Percentiles rank a stretch among this genome's conserved stretches.
Conservation (phyloP, 148 eudicot species). For the Chenopodium berlandieri region DNA sequence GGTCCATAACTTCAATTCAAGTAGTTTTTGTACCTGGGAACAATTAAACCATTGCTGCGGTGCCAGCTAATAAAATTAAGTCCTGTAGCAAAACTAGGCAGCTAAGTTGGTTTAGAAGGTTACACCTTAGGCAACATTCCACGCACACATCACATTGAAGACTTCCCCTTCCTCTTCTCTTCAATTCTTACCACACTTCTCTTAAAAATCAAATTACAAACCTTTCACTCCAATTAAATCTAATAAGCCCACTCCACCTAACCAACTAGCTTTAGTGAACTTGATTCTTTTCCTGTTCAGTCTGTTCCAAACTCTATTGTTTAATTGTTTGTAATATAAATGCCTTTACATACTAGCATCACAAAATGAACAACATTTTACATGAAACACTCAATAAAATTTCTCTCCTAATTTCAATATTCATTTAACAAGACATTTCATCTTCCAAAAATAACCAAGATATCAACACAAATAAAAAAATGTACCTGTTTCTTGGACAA, state of each 20-base stretch:
- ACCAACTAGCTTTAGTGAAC: neutral
- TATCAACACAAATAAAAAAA: neutral
- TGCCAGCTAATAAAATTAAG: no score
- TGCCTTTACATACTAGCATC: neutral
- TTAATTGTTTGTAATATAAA: neutral
- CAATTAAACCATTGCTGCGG: no score
- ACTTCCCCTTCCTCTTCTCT: neutral
- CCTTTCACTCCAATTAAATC: neutral
- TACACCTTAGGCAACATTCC: no score
- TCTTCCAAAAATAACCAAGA: neutral
- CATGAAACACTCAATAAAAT: neutral
- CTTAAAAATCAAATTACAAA: neutral
- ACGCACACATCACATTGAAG: no score
- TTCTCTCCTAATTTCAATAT: neutral
- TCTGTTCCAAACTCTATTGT: no score
- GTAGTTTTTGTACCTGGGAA: no score
- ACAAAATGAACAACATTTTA: neutral
- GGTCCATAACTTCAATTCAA: no score
- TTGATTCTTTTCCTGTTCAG: no score
- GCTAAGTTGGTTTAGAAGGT: no score
- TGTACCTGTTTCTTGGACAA: constrained; percentile 84
- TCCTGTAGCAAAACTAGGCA: no score
- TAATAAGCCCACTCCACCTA: neutral
- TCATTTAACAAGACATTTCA: neutral
- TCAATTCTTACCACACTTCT: neutral